Evolutionary conservation across 805 yeast species (phyloP), one percentile per base, ranked within the genome.

Genomic region (Wickerhamiella domercqiae): DNA sequence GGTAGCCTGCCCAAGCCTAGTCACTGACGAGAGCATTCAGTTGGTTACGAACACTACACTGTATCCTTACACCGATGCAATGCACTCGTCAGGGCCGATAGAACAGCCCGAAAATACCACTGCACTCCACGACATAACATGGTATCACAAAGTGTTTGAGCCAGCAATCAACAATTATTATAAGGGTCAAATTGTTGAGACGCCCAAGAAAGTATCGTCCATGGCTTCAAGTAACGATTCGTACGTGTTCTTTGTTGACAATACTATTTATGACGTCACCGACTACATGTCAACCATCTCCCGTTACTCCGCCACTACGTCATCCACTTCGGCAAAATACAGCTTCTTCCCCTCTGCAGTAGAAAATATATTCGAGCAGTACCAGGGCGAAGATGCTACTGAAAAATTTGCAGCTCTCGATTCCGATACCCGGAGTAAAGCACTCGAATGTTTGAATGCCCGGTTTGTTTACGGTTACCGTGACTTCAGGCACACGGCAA

Each of bases 1-100:
- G 7, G 51, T 53, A 2, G 64, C 62, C 2, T 62, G 66, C 39
- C 62, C 63, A 2, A 52, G 48, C 5, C 48, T 62, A 15, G 66
- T 62, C 2, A 40, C 47, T 1, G 62, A 59, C 29, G 44, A 35
- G 1, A 34, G 47, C 3, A 51, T 62, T 11, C 34, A 40, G 39
- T 46, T 62, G 31, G 34, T 42, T 7, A 43, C 42, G 41, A 62
- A 62, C 40, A 36, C 51, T 13, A 58, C 64, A 0, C 30, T 41
- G 4, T 44, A 48, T 22, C 45, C 49, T 1, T 44, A 48, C 35
- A 33, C 55, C 5, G 43, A 38, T 17, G 63, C 59, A 1, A 32
- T 53, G 37, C 66, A 62, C 32, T 34, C 38, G 3, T 49, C 54
- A 31, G 66, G 66, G 1, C 39, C 52, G 7, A 36, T 49, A 36